Evolutionary conservation across 495 filamentous ascomycete species (phyloP).

Genomic region (Collariella sp.): DNA sequence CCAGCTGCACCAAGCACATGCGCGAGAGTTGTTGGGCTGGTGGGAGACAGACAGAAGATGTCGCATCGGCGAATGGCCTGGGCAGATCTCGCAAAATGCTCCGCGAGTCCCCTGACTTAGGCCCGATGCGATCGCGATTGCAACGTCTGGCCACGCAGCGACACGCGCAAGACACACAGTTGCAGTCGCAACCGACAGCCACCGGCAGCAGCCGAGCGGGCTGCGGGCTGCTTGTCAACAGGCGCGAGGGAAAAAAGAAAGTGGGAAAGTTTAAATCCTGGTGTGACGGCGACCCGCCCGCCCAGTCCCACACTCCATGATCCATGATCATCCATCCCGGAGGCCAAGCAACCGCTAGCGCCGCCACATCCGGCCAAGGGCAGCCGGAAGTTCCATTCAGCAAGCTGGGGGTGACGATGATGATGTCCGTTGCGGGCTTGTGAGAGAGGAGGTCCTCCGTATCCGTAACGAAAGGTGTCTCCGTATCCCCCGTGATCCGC

Average conservation of each 20-base stretch:
- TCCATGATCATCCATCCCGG: no score
- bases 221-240: constrained; percentile 6
- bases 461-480: background rate
- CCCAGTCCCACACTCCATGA: background rate
- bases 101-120: constrained; percentile 29
- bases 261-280: constrained; percentile 23
- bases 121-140: constrained; percentile 33
- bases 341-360: constrained; percentile 11
- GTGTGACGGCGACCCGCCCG: constrained; percentile 6
- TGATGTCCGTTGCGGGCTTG: background rate
- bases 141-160: constrained; percentile 28
- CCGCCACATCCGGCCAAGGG: background rate
- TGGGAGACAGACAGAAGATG: constrained; percentile 9
- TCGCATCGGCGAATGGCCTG: constrained; percentile 17
- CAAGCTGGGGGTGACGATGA: background rate
- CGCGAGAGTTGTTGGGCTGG: constrained; percentile 13
- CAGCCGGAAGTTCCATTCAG: background rate
- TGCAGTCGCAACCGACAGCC: constrained; percentile 26
- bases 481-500: background rate
- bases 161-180: constrained; percentile 12
- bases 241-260: constrained; percentile 11
- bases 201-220: constrained; percentile 27
- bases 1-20: constrained; percentile 3
- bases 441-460: background rate
- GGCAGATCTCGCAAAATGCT: constrained; percentile 28